phyloP scores from a whole-genome alignment of 1,284 basidiomycete species.

The Kalmanozyma brasiliensis region DNA sequence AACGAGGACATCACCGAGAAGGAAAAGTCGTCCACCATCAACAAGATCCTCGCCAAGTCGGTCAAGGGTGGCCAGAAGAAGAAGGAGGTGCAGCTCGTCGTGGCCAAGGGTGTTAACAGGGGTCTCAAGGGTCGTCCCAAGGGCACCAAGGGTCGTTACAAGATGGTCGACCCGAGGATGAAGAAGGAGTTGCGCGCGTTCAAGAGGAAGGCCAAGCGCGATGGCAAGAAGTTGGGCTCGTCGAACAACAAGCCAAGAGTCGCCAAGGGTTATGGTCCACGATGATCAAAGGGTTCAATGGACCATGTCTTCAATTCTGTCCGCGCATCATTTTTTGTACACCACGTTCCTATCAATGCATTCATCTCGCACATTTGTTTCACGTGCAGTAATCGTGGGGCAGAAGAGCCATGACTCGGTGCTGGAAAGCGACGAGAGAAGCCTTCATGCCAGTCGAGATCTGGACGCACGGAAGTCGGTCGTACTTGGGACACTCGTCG shows the following conservation, averaged over 20 bases:
- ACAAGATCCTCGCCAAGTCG: slow-evolving; percentile 82
- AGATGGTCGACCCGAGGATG: slow-evolving; percentile 66
- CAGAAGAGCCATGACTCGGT: no score
- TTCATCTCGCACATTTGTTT: no score
- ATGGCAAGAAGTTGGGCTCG: slow-evolving; percentile 64
- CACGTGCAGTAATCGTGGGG: no score
- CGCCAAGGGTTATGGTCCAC: slow-evolving; percentile 56
- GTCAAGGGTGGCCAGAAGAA: slow-evolving; percentile 74
- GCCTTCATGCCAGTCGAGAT: no score
- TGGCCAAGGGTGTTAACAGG: slow-evolving; percentile 88
- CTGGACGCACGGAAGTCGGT: no score
- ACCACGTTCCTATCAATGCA: neutral
- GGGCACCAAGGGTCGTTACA: slow-evolving; percentile 82
- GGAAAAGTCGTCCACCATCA: slow-evolving; percentile 93
- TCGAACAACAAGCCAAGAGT: slow-evolving; percentile 46
- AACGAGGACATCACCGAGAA: slow-evolving; percentile 79
- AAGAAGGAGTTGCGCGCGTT: slow-evolving; percentile 67
- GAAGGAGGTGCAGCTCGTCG: slow-evolving; percentile 86
- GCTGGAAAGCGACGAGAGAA: no score
- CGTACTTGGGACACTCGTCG: no score
- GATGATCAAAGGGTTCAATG: slow-evolving; percentile 23
- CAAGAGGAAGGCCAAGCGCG: slow-evolving; percentile 61
- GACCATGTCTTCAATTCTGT: neutral
- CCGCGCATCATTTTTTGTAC: slow-evolving; percentile 13
- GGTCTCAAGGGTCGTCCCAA: slow-evolving; percentile 93